Base-by-base conservation (phyloP, 345 rosid genomes). In the Salix udensis region DNA sequence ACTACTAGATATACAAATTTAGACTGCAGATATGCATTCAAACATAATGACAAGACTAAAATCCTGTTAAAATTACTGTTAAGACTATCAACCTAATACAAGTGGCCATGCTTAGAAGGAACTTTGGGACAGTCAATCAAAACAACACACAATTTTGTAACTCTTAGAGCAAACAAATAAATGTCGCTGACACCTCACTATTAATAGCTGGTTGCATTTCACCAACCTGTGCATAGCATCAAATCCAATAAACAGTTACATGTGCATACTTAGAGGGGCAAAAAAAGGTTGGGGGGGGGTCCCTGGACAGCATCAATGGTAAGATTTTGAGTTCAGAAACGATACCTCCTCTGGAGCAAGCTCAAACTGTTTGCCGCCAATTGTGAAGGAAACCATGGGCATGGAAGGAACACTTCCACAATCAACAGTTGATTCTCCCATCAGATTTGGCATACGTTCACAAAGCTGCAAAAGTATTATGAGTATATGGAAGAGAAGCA, bases 401-500 rank as follows among this genome's bases (percentile, higher is more conserved):
- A 82, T 82, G 30, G 78, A 65, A 65, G 73, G 34, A 42, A 82
- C 64, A 40, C 60, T 82, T 48, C 71, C 73, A 67, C 84, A 82
- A 23, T 77, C 84, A 23, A 82, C 84, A 2, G 70, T 26, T 34
- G 84, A 82, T 61, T 82, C 46, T 65, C 81, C 81, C 76, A 66
- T 11, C 1, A 79, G 79, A 62, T 64, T 71, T 12, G 84, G 84
- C 65, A 78, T 24, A 5, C 76, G 68, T 37, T 82, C 81, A 78
- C 84, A 82, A 15, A 82, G 81, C 84, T 82, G 71, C n/a, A 6
- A 28, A 44, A 23, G 24, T 5, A n/a, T 5, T 5, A 26, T 0
- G 34, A 7, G 42, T 40, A 10, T 46, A 48, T 42, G 39, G 16
- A 34, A 13, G 28, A 67, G 60, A 23, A 55, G 19, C 26, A 19